Evolutionary conservation across 345 rosid genomes (phyloP), one percentile per base, ranked within the genome.

Genomic region (Clarkia xantiana): DNA sequence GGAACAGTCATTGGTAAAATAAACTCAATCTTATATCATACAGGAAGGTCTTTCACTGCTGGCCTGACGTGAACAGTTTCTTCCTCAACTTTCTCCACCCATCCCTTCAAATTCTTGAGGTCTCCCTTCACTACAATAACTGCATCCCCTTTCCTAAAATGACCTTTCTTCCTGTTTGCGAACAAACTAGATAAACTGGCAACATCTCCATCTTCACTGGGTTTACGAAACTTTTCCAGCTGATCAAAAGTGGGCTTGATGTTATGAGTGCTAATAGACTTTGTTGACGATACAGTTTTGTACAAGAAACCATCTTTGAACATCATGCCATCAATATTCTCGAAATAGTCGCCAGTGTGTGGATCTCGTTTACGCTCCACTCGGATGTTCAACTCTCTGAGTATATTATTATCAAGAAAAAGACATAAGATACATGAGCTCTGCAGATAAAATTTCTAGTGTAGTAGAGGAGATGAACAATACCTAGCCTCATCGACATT

Each of bases 51-150:
- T 72, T 86, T 79, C 85, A 79, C 66, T 71, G 78, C 93, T 44
- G 96, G 85, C 63, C 76, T 76, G 60, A 91, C 80, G 63, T 79
- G 82, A 15, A 86, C 94, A 73, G 73, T 86, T 58, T 86, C 93
- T 76, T 91, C 96, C 63, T 91, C 98, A 39, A 86, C 98, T 68
- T 91, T 91, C 80, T 91, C 96, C 52, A 86, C 94, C 96, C 96
- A 78, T 52, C 98, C 98, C 72, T 91, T 86, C 50, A 91, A 73
- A 65, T 76, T 84, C 68, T 80, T 91, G 6, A 91, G 72, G 71
- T 91, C 98, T 18, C 98, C 96, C 73, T 84, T 91, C 69, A 91
- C 62, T 61, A 91, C 65, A 59, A 91, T 84, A 60, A 91, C 95
- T 34, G 96, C 85, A 69, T 86, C 98, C 40, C 98, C 98, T 75